Percentiles rank a stretch among this genome's conserved stretches.
phyloP scores from a whole-genome alignment of 345 rosid species.

The Odontarrhena argentea region DNA sequence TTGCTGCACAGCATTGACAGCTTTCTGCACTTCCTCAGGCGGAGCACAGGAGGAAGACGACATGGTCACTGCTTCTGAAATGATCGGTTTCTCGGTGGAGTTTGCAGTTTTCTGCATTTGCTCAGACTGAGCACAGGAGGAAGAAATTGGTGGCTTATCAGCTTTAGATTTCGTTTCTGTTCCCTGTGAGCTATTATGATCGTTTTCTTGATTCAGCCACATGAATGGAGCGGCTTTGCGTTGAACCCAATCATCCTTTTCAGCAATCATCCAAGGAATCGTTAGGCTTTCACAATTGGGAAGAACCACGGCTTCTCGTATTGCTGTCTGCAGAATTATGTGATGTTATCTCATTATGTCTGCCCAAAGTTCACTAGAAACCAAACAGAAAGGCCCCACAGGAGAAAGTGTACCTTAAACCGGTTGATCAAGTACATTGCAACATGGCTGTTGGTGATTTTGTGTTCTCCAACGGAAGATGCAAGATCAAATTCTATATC shows the following conservation, averaged over 20 bases:
- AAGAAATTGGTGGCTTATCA: constrained; percentile 38
- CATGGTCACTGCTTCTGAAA: constrained; percentile 20
- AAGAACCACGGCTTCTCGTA: constrained; percentile 79
- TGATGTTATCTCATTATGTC: constrained; percentile 26
- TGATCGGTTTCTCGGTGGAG: constrained; percentile 29
- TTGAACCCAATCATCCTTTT: constrained; percentile 90
- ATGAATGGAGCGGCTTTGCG: constrained; percentile 79
- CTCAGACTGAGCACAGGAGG: constrained; percentile 46
- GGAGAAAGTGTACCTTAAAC: constrained; percentile 63
- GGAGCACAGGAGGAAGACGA: constrained; percentile 42
- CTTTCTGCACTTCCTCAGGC: constrained; percentile 43
- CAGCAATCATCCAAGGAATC: constrained; percentile 92
- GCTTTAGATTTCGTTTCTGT: constrained; percentile 45
- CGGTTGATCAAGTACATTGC: constrained; percentile 71
- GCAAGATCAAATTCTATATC: constrained; percentile 74
- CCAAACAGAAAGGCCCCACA: constrained; percentile 17
- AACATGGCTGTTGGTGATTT: constrained; percentile 65
- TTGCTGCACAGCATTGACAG: constrained; percentile 30
- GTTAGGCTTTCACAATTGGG: constrained; percentile 82
- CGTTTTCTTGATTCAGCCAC: constrained; percentile 75
- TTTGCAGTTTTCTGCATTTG: constrained; percentile 43
- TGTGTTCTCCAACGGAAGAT: constrained; percentile 87
- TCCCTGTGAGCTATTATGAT: constrained; percentile 32
- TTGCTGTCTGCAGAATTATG: constrained; percentile 56
- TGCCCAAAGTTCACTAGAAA: constrained; percentile 15